phyloP scores from a whole-genome alignment of 352 stramenopile genomes.

The Phytophthora agathidicida region DNA sequence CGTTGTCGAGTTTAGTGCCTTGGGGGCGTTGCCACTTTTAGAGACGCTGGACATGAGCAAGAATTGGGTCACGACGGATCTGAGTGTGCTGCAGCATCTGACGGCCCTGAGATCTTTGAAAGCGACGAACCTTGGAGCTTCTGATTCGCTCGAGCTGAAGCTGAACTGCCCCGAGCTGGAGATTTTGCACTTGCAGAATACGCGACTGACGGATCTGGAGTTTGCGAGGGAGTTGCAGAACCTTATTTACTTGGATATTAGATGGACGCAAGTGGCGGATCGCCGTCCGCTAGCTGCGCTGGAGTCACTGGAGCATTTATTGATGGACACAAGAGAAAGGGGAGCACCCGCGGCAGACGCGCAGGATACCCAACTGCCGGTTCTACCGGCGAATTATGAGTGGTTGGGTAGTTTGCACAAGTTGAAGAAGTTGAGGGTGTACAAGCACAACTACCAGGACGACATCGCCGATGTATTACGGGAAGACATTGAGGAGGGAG shows the following conservation, averaged over 20 bases:
- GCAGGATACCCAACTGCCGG: background rate
- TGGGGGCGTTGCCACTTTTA: constrained; percentile 24
- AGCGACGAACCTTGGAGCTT: constrained; percentile 37
- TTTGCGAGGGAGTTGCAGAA: constrained; percentile 30
- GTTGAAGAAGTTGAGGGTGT: constrained; percentile 45
- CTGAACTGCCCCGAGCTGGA: constrained; percentile 38
- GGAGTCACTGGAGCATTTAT: constrained; percentile 41
- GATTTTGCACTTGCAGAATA: constrained; percentile 49
- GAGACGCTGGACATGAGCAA: constrained; percentile 53
- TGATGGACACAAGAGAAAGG: constrained; percentile 42
- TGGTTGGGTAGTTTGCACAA: constrained; percentile 40
- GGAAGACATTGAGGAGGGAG: constrained; percentile 38
- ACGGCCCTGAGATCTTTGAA: constrained; percentile 41
- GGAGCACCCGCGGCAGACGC: constrained; percentile 3
- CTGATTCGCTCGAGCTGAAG: constrained; percentile 36
- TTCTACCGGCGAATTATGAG: constrained; percentile 19
- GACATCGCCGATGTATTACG: constrained; percentile 39
- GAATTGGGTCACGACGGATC: constrained; percentile 48
- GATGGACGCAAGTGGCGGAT: constrained; percentile 45
- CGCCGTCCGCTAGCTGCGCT: constrained; percentile 38
- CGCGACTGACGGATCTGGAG: constrained; percentile 42
- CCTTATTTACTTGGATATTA: constrained; percentile 49
- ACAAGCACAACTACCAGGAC: constrained; percentile 44
- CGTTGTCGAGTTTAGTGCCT: constrained; percentile 41
- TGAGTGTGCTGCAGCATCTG: constrained; percentile 36